phyloP scores from a whole-genome alignment of 2,329 filamentous ascomycete species.

The Cladobotryum protrusum region DNA sequence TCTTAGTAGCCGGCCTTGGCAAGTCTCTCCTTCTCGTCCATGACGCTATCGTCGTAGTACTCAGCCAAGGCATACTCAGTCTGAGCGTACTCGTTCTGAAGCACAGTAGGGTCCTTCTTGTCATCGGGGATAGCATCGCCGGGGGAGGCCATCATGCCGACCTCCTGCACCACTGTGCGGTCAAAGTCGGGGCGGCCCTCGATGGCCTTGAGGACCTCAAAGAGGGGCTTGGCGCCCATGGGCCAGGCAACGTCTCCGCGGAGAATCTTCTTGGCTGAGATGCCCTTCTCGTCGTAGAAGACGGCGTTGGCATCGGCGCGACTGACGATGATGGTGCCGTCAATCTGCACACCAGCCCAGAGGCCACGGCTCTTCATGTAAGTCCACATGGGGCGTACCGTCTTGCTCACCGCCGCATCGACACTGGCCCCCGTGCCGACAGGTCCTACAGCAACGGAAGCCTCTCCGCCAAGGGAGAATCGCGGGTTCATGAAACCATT shows the following conservation, averaged over 20 bases:
- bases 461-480: conserved; percentile 61
- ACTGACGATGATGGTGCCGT: conserved; percentile 72
- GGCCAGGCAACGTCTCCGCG: conserved; percentile 35
- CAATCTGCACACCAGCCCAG: conserved; percentile 73
- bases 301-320: conserved; percentile 71
- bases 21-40: too few relatives aligned
- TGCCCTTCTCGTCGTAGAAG: conserved; percentile 61
- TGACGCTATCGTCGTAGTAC: too few relatives aligned
- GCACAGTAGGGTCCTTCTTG: too few relatives aligned
- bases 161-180: conserved; percentile 20
- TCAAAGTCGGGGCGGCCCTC: conserved; percentile 27
- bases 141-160: conserved; percentile 21
- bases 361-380: conserved; percentile 78
- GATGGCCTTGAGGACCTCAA: conserved; percentile 34
- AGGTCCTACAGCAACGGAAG: conserved; percentile 57
- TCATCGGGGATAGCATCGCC: conserved; percentile 23
- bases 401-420: conserved; percentile 26
- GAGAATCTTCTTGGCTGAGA: conserved; percentile 31
- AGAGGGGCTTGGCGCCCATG: conserved; percentile 29
- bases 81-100: too few relatives aligned
- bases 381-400: conserved; percentile 61
- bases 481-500: conserved; percentile 62
- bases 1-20: too few relatives aligned
- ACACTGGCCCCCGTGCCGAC: conserved; percentile 58
- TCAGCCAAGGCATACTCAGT: too few relatives aligned